These are phyloP conservation scores for Aspergillus coremiiformis DNA, from an alignment of 495 filamentous ascomycete species.

Conservation along the genomic window DNA sequence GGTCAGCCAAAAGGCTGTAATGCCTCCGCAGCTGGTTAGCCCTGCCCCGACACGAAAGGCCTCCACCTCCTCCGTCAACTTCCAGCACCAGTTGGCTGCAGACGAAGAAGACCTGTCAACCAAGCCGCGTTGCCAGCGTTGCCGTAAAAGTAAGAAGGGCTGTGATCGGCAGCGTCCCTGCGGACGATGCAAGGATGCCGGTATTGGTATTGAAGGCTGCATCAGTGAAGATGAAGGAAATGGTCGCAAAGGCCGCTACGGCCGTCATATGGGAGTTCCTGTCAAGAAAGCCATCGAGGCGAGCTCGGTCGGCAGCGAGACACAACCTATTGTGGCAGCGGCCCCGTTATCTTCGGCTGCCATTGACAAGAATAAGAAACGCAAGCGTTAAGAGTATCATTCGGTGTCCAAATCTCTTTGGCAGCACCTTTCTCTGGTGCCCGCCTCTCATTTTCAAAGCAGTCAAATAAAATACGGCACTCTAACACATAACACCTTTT, in stretches of 20 bases:
- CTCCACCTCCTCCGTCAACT: constrained; percentile 57
- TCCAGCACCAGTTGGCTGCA: constrained; percentile 62
- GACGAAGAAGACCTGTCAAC: constrained; percentile 88
- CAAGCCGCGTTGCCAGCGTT: constrained; percentile 95
- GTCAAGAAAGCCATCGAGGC: constrained; percentile 58
- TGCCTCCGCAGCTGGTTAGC: constrained; percentile 57
- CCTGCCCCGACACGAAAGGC: constrained; percentile 68
- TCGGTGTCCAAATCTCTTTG: background rate
- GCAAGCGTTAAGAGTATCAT: constrained; percentile 52
- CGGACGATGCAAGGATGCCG: constrained; percentile 90
- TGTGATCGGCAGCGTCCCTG: constrained; percentile 95
- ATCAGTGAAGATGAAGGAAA: constrained; percentile 96
- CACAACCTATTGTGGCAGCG: constrained; percentile 27
- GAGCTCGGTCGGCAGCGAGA: constrained; percentile 18
- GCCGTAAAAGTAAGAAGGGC: constrained; percentile 98
- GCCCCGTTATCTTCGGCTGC: constrained; percentile 25
- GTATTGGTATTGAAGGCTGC: constrained; percentile 83
- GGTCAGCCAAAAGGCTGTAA: constrained; percentile 45
- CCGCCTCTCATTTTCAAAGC: background rate
- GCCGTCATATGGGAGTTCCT: constrained; percentile 92
- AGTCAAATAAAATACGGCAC: background rate
- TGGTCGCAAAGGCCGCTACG: constrained; percentile 92
- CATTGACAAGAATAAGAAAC: constrained; percentile 61
- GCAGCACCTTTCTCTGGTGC: background rate
- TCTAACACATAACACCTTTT: constrained; percentile 4